Evolutionary conservation across 2,329 filamentous ascomycete genomes (phyloP), one percentile per base, ranked within the genome.

Genomic region (Lasiodiplodia sp.): DNA sequence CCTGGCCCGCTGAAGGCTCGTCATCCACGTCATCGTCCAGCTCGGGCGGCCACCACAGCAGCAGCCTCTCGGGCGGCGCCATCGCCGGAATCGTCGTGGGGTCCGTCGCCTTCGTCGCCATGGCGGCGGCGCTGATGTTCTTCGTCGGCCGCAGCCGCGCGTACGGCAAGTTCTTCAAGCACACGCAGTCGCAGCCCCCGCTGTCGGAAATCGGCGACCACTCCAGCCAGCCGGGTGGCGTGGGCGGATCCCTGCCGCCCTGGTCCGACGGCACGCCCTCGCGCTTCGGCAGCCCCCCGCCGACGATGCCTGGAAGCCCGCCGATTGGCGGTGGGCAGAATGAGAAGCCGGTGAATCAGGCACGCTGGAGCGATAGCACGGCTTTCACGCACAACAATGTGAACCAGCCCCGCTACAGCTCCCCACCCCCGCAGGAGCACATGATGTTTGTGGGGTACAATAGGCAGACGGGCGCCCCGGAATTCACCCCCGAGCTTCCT

Each of bases 71-170:
- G 1, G 73, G 74, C 31, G 81, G 81, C 14, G 80, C 78, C 1
- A 83, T 84, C 51, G 80, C 78, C 0, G 82, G 82, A 8, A 83
- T 92, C 79, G 92, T 87, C 81, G 83, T 89, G 53, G 90, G 89
- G 53, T 90, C 85, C 0, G 81, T 89, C 4, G 79, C 90, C 28
- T 77, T 92, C 52, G 83, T 94, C 4, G 81, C 88, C 10, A 82
- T 85, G 53, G 79, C 88, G 62, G 90, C 86, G 2, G 79, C 89
- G 0, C 81, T 90, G 4, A 83, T 90, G 72, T 94, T 90, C 88
- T 83, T 85, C 52, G 90, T 91, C 83, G 88, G 85, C 2, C 81
- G 82, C 38, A 75, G 38, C 49, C 51, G 47, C 66, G 58, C 68
- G 23, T 63, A 70, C 66, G 65, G 62, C 49, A 67, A 67, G 38